phyloP scores from a whole-genome alignment of 257 asterid genomes.

The Lycium ferocissimum region DNA sequence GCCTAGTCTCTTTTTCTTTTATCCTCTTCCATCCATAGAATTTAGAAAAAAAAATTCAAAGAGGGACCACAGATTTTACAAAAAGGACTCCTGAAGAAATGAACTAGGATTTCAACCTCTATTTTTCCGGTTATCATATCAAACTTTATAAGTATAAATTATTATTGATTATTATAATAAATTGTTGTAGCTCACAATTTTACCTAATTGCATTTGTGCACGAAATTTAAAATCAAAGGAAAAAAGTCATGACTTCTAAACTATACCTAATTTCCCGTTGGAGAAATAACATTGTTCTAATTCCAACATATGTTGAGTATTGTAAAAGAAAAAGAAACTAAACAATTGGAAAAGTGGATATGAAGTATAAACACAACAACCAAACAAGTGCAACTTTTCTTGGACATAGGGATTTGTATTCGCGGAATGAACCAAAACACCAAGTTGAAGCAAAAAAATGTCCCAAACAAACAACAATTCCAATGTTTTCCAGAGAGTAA shows the following conservation, averaged over 20 bases:
- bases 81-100: background rate
- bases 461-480: slow-evolving; percentile 24
- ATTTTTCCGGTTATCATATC: background rate
- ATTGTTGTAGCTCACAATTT: background rate
- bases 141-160: background rate
- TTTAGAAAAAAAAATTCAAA: background rate
- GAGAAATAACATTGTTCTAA: background rate
- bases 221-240: too few relatives aligned
- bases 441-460: slow-evolving; percentile 31
- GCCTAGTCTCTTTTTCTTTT: background rate
- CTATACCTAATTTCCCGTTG: background rate
- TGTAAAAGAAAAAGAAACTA: background rate
- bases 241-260: background rate
- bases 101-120: background rate
- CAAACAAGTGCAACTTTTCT: slow-evolving; percentile 34
- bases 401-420: slow-evolving; percentile 44
- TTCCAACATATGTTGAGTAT: background rate
- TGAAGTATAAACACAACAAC: background rate
- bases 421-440: background rate
- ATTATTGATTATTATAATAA: background rate
- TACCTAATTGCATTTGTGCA: too few relatives aligned
- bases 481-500: slow-evolving; percentile 26
- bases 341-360: background rate
- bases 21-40: background rate
- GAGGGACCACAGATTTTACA: background rate